phyloP scores from a whole-genome alignment of 2,329 filamentous ascomycete genomes.

The Dissoconium aciculare region DNA sequence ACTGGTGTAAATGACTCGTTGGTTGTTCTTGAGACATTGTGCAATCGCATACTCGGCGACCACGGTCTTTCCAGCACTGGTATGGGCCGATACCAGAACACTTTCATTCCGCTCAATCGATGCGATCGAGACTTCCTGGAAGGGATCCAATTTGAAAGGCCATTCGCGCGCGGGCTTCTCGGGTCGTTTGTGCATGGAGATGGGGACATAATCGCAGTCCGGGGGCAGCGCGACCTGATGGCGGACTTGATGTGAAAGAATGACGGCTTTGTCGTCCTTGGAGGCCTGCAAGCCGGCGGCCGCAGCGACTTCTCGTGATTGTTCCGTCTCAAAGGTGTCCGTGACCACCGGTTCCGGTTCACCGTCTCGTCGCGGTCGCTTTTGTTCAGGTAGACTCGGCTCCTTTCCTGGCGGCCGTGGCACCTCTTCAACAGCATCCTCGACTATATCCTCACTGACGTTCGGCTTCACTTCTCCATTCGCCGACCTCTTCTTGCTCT shows the following conservation, averaged over 20 bases:
- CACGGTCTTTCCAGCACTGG: constrained; percentile 93
- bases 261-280: constrained; percentile 55
- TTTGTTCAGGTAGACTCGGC: constrained; percentile 38
- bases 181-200: constrained; percentile 85
- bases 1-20: constrained; percentile 97
- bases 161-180: constrained; percentile 70
- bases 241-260: constrained; percentile 92
- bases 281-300: constrained; percentile 51
- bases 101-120: constrained; percentile 95
- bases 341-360: constrained; percentile 71
- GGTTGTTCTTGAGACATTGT: constrained; percentile 91
- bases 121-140: constrained; percentile 85
- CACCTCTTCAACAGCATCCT: constrained; percentile 26
- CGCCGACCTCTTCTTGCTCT: constrained; percentile 70
- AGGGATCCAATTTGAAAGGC: constrained; percentile 87
- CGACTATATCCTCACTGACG: constrained; percentile 7
- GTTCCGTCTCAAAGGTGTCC: constrained; percentile 86
- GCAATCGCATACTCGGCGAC: constrained; percentile 97
- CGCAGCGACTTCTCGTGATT: constrained; percentile 77
- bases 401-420: constrained; percentile 30
- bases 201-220: constrained; percentile 60
- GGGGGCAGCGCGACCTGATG: constrained; percentile 93
- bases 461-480: constrained; percentile 56
- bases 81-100: constrained; percentile 91
- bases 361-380: constrained; percentile 48